Percentiles rank a stretch among this genome's conserved stretches.
phyloP scores from a whole-genome alignment of 441 rosid genomes.

The Cnidoscolus chayamansa region DNA sequence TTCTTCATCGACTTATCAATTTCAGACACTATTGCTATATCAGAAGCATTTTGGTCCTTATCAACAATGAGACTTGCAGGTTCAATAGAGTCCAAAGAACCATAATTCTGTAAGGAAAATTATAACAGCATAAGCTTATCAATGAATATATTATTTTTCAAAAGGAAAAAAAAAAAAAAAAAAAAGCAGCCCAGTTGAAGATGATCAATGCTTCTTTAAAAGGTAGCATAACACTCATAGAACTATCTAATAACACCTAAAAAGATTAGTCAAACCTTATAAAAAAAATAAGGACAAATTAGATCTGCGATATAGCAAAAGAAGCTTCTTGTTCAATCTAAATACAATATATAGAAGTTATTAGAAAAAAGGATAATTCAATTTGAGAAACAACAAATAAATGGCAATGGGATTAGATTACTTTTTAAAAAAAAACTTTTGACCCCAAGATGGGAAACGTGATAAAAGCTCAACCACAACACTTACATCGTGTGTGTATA shows the following conservation, averaged over 20 bases:
- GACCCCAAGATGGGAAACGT: too few species aligned
- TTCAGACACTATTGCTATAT: conserved; percentile 45
- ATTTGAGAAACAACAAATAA: neutral
- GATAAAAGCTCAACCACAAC: neutral
- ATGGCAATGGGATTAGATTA: neutral
- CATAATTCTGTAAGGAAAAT: conserved; percentile 45
- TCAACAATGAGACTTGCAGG: conserved; percentile 48
- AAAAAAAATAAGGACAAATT: neutral
- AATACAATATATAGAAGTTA: neutral
- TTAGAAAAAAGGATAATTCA: neutral
- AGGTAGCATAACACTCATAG: neutral
- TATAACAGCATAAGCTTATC: conserved; percentile 4
- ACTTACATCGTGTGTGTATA: neutral
- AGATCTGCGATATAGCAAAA: neutral
- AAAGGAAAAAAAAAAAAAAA: neutral
- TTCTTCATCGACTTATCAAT: conserved; percentile 71
- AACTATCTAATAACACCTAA: neutral
- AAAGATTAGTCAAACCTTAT: neutral
- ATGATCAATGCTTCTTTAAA: too few species aligned
- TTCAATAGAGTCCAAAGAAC: conserved; percentile 58
- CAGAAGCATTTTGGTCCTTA: conserved; percentile 43
- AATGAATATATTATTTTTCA: neutral
- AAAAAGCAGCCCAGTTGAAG: too few species aligned
- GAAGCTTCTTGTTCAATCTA: neutral
- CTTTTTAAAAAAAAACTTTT: neutral